Evolutionary conservation across 2,329 filamentous ascomycete genomes (phyloP), one percentile per base, ranked within the genome.

Genomic region (Aspergillus neotritici): DNA sequence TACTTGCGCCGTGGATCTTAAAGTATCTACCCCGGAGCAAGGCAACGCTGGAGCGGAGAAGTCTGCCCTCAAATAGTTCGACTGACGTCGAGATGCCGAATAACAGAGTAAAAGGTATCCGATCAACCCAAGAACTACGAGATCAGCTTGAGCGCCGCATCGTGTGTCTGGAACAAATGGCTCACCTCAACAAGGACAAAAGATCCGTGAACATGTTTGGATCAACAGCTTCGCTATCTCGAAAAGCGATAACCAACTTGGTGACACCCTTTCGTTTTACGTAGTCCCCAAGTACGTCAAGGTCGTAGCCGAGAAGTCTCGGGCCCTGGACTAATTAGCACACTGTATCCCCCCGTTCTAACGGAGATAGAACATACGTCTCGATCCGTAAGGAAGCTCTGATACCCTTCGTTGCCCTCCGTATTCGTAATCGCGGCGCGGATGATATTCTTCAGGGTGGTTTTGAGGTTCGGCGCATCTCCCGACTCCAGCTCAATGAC

Each of bases 21-120:
- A 83, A 83, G 17, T 76, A 69, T 47, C 68, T 63, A 5, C 78
- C 78, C 35, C 75, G 64, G 3, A 83, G 65, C 37, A 73, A 67
- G 37, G 72, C 69, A 31, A 79, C 66, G 12, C 73, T 74, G 12
- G 69, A 70, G 35, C 73, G 71, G 9, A 79, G 72, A 4, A 84
- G 62, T 37, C 78, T 71, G 34, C 75, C 72, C 55, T 83, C 78
- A 42, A 84, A 78, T 13, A 78, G 72, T 37, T 81, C 78, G 9
- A 79, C 70, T 3, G 79, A 81, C 0, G 80, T 83, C n/a, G 78
- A 78, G 37, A 83, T 73, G 11, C 77, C 78, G 42, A 83, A 75
- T 3, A 83, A 60, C 3, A 80, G 63, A 2, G 78, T 71, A 44
- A 83, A 77, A 0, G 78, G 78, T 40, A 83, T 76, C 21, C 80